Evolutionary conservation across 768 basidiomycete genomes (phyloP), one percentile per base, ranked within the genome.

Genomic region (Tremella yokohamensis): DNA sequence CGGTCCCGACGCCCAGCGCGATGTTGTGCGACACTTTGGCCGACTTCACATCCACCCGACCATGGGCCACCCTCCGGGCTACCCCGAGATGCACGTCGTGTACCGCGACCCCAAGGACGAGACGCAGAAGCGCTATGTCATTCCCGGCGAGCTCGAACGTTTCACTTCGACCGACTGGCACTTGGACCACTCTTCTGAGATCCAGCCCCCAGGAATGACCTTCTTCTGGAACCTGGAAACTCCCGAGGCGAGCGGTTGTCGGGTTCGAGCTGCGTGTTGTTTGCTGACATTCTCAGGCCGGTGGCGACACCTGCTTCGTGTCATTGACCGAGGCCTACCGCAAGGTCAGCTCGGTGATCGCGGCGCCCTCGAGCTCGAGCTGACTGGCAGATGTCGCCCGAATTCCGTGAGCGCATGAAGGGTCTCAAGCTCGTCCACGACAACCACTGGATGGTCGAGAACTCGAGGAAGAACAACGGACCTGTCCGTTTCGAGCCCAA

Each of bases 101-200:
- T 84, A 84, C 66, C 79, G 82, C 26, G 82, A 83, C 65, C 73
- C 77, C 1, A 63, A 79, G 24, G 65, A 80, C 57, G 79, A 82
- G 57, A 58, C 51, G 15, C 48, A 49, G 26, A n/a, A 49, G n/a
- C 26, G 48, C 8, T 18, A 52, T 48, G 20, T 15, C 7, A 47
- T 49, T 7, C 48, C 48, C 22, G 22, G 22, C 18, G 44, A 56
- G 44, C 18, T 56, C 16, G 12, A 8, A n/a, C 40, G 15, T 7
- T 40, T 56, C 54, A 49, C 44, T 13, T 13, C 19, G n/a, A 47
- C 37, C 25, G 16, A 20, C 44, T 56, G 42, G 44, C 54, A 56
- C 26, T 9, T 47, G 15, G 54, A 56, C n/a, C 51, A 45, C 6
- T 83, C 82, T 0, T 83, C 84, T 67, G 83, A 84, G 73, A 79